phyloP scores from a whole-genome alignment of 495 filamentous ascomycete species.

The Penicillium steckii region DNA sequence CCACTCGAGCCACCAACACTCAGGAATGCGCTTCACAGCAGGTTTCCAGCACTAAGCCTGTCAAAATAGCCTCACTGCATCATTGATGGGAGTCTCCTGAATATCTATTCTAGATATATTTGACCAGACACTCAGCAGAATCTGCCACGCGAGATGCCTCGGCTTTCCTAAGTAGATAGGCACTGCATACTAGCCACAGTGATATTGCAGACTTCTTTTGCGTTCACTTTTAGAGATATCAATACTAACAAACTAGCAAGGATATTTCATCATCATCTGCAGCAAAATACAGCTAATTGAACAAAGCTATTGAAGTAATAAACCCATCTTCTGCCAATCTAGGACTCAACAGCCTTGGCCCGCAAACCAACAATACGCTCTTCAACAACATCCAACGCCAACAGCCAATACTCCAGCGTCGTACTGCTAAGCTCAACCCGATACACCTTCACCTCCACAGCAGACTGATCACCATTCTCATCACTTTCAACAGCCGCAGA shows the following conservation, averaged over 20 bases:
- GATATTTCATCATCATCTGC: background rate
- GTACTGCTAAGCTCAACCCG: constrained; percentile 58
- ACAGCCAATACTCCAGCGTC: constrained; percentile 73
- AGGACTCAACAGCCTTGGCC: constrained; percentile 74
- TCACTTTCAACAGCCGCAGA: constrained; percentile 28
- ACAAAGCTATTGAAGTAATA: background rate
- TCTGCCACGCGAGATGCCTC: background rate
- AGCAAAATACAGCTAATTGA: too few relatives aligned
- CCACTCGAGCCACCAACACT: background rate
- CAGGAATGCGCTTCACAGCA: constrained; percentile 16
- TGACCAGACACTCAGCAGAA: background rate
- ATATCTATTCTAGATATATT: constrained; percentile 3
- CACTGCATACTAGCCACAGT: too few relatives aligned
- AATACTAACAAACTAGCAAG: background rate
- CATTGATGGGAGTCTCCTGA: background rate
- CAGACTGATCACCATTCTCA: constrained; percentile 29
- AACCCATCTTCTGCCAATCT: background rate
- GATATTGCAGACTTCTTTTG: too few relatives aligned
- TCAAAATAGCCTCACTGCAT: constrained; percentile 5
- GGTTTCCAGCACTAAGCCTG: constrained; percentile 5
- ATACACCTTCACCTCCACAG: constrained; percentile 75
- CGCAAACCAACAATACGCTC: constrained; percentile 70
- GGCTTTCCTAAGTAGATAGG: background rate
- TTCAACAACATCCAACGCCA: constrained; percentile 54
- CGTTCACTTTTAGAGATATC: background rate